These are phyloP conservation scores for Teunomyces lycoperdinae DNA, from an alignment of 805 yeast species.

Conservation along the genomic window DNA sequence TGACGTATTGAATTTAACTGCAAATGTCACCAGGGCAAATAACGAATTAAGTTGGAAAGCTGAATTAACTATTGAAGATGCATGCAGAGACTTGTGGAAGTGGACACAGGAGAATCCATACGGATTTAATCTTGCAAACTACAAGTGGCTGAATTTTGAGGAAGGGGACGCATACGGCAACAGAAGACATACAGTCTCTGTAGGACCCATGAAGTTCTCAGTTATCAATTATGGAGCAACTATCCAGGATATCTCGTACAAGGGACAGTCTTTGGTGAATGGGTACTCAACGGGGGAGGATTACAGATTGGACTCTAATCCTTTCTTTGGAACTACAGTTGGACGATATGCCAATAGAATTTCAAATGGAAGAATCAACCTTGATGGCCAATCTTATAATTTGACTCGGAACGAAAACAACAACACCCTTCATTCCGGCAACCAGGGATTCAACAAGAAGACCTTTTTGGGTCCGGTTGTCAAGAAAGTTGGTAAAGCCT, in stretches of 20 bases:
- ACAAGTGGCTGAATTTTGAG: slow-evolving; percentile 31
- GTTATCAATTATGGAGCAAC: slow-evolving; percentile 52
- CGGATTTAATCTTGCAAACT: slow-evolving; percentile 46
- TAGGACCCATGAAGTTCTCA: slow-evolving; percentile 35
- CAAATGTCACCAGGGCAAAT: slow-evolving; percentile 66
- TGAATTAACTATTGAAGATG: slow-evolving; percentile 51
- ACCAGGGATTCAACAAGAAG: slow-evolving; percentile 48
- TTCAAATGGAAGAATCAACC: slow-evolving; percentile 37
- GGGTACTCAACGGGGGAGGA: slow-evolving; percentile 36
- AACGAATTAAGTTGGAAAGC: slow-evolving; percentile 66
- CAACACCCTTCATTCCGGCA: slow-evolving; percentile 55
- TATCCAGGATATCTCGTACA: slow-evolving; percentile 40
- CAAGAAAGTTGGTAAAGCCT: slow-evolving; percentile 27
- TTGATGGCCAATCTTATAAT: slow-evolving; percentile 40
- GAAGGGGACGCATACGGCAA: slow-evolving; percentile 20
- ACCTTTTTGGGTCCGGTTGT: slow-evolving; percentile 54
- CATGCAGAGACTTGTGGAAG: slow-evolving; percentile 73
- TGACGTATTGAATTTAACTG: slow-evolving; percentile 74
- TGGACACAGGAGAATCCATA: slow-evolving; percentile 71
- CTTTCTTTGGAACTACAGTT: slow-evolving; percentile 61
- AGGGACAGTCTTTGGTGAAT: slow-evolving; percentile 38
- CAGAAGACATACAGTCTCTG: slow-evolving; percentile 36
- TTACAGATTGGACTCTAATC: slow-evolving; percentile 35
- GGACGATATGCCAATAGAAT: slow-evolving; percentile 68
- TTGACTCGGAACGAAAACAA: slow-evolving; percentile 41